Evolutionary conservation across 306 rosid genomes (phyloP), one percentile per base, ranked within the genome.

Genomic region (Corylus americana): DNA sequence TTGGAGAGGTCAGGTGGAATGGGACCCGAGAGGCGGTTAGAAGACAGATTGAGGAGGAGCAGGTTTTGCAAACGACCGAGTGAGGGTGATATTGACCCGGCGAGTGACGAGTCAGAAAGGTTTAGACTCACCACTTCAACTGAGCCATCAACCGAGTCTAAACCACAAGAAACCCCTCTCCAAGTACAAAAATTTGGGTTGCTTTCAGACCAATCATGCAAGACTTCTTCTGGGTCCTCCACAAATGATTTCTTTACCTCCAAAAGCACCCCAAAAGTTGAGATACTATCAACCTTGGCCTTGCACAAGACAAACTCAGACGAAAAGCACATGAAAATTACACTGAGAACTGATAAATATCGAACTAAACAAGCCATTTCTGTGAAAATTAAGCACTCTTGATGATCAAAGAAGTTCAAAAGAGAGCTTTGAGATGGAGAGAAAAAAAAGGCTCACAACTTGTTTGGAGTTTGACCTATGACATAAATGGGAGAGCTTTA

Each of bases 71-170:
- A 87, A 48, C 71, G 86, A 64, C 89, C 87, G 87, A 95, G 86
- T 72, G 86, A 79, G 1, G 90, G 90, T 8, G 99, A 82, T 48
- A 95, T 76, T 27, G 89, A 88, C 77, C 98, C 98, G 35, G 84
- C 80, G 86, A 95, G 99, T 55, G 97, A 91, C 81, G 93, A 93
- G 87, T 81, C 89, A 73, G 97, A 86, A 20, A 95, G 98, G 91
- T 93, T 89, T 59, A 95, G 94, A 7, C 92, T 87, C 64, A 86
- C 82, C 74, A 90, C 88, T 45, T 68, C 86, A 39, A 77, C 86
- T 0, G 88, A 88, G 84, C 73, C 79, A 42, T 54, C 73, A 3
- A 54, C 80, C 58, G 93, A 73, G 88, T 83, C 51, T 42, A 81
- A 61, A 27, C 85, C 90, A 71, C 99, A 95, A 7, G 89, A 50